Conservation (phyloP, 441 rosid species). For the Eruca vesicaria region DNA sequence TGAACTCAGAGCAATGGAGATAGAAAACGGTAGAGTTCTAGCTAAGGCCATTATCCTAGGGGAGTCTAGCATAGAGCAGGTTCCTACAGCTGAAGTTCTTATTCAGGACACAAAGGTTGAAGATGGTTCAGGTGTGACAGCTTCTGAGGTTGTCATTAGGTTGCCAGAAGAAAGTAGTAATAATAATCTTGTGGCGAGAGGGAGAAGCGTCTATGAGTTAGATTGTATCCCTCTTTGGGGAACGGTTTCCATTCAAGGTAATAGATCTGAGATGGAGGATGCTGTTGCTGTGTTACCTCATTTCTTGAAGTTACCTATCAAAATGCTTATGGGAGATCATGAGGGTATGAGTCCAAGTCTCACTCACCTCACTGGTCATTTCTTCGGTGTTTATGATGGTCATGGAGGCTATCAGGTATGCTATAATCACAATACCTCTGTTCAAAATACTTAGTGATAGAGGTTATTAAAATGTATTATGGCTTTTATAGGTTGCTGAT, state of each 20-base stretch:
- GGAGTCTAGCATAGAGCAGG: slow-evolving; percentile 50
- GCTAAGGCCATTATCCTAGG: slow-evolving; percentile 66
- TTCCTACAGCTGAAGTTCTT: slow-evolving; percentile 55
- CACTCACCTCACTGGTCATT: slow-evolving; percentile 66
- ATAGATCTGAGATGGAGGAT: slow-evolving; percentile 97
- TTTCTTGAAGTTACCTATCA: slow-evolving; percentile 62
- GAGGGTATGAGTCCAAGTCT: slow-evolving; percentile 54
- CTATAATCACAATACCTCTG: neutral
- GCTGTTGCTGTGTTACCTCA: slow-evolving; percentile 64
- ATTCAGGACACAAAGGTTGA: slow-evolving; percentile 40
- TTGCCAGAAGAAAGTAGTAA: slow-evolving; percentile 47
- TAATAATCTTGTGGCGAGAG: slow-evolving; percentile 31
- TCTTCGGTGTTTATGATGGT: slow-evolving; percentile 92
- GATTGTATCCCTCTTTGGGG: slow-evolving; percentile 91
- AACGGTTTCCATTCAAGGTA: slow-evolving; percentile 66
- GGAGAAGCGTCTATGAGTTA: slow-evolving; percentile 76
- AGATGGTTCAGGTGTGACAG: slow-evolving; percentile 43
- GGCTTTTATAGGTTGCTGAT: slow-evolving; percentile 69
- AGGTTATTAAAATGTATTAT: neutral
- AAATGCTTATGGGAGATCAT: slow-evolving; percentile 60
- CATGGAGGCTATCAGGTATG: slow-evolving; percentile 91
- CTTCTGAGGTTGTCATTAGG: slow-evolving; percentile 60
- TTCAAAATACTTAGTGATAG: neutral
- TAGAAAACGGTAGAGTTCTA: slow-evolving; percentile 48
- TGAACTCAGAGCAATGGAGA: slow-evolving; percentile 43